Percentiles rank a stretch among this genome's conserved stretches.
Conservation (phyloP, 495 filamentous ascomycete genomes). For the Sporormia fimetaria region DNA sequence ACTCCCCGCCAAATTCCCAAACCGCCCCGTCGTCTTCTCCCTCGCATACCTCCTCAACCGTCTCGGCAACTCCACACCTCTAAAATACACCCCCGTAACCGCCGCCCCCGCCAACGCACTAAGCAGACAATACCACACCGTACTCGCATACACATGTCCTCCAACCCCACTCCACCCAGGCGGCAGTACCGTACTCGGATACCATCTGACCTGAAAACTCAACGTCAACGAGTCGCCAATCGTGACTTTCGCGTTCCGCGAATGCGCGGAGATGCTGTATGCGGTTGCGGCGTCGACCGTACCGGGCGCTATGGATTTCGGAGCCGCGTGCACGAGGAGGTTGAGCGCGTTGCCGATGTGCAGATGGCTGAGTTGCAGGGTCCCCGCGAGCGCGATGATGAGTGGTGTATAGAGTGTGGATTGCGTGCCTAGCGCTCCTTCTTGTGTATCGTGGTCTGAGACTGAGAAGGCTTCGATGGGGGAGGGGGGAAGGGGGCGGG, state of each 20-base stretch:
- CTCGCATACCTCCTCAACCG: slow-evolving; percentile 35
- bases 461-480: slow-evolving; percentile 15
- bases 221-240: slow-evolving; percentile 80
- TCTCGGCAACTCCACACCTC: slow-evolving; percentile 49
- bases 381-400: slow-evolving; percentile 79
- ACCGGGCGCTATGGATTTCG: slow-evolving; percentile 41
- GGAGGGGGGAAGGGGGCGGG: slow-evolving; percentile 47
- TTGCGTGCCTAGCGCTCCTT: slow-evolving; percentile 28
- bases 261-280: slow-evolving; percentile 63
- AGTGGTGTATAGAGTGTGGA: slow-evolving; percentile 48
- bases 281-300: slow-evolving; percentile 74
- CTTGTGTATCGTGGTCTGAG: slow-evolving; percentile 18
- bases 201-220: slow-evolving; percentile 74
- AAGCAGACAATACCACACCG: slow-evolving; percentile 51
- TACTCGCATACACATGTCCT: slow-evolving; percentile 55
- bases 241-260: slow-evolving; percentile 50
- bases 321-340: slow-evolving; percentile 66
- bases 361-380: slow-evolving; percentile 76
- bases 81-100: slow-evolving; percentile 48
- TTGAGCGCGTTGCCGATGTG: slow-evolving; percentile 86
- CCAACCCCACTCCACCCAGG: slow-evolving; percentile 46
- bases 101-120: slow-evolving; percentile 46
- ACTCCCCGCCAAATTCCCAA: slow-evolving; percentile 8
- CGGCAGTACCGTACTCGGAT: slow-evolving; percentile 59
- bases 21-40: slow-evolving; percentile 25